phyloP scores from a whole-genome alignment of 1,139 yeast species.

The Kazachstania sp. region DNA sequence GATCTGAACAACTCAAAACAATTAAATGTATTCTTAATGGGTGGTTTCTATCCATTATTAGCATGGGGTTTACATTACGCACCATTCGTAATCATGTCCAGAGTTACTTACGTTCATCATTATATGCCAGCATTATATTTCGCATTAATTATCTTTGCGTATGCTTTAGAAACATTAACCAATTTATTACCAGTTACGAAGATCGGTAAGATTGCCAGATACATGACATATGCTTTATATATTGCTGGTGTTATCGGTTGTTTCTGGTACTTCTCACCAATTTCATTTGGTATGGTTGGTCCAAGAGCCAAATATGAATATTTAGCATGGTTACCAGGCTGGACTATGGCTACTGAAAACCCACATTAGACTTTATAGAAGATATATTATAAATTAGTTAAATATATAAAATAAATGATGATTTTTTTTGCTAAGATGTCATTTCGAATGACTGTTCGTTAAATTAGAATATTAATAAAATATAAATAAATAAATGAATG shows the following conservation, averaged over 20 bases:
- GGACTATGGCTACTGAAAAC: constrained; percentile 45
- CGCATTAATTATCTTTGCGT: constrained; percentile 77
- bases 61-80: constrained; percentile 93
- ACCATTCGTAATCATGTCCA: constrained; percentile 90
- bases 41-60: constrained; percentile 81
- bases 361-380: background rate
- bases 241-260: constrained; percentile 54
- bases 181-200: constrained; percentile 32
- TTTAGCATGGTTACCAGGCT: constrained; percentile 65
- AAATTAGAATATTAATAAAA: background rate
- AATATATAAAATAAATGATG: background rate
- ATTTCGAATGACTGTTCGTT: background rate
- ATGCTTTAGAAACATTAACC: constrained; percentile 60
- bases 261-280: constrained; percentile 66
- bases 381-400: background rate
- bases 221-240: constrained; percentile 36
- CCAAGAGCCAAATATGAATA: constrained; percentile 57
- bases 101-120: constrained; percentile 96
- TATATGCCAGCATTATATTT: constrained; percentile 94
- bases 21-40: constrained; percentile 49
- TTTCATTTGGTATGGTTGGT: constrained; percentile 89
- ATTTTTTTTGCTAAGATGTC: background rate
- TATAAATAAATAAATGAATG: background rate
- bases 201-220: constrained; percentile 27
- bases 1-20: constrained; percentile 45